A percentile compares a stretch with the other conserved stretches of the same genome.
phyloP scores from a whole-genome alignment of 768 basidiomycete species.

The Galerina marginata region DNA sequence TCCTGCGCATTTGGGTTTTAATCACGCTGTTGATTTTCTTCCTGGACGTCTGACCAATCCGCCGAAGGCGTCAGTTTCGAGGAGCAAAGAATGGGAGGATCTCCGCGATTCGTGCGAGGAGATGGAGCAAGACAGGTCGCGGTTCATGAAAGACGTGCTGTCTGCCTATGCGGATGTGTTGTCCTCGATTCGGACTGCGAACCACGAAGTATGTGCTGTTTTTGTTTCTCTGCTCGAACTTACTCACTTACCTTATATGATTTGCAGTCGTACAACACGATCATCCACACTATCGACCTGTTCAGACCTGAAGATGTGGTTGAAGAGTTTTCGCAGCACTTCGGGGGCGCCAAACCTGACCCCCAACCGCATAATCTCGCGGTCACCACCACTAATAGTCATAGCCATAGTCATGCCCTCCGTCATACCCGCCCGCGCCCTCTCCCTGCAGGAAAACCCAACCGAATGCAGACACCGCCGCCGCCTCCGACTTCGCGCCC shows the following conservation, averaged over 20 bases:
- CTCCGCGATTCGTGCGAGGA: constrained; percentile 20
- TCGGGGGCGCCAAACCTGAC: not conserved
- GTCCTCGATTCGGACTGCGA: constrained; percentile 11
- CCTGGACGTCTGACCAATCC: not conserved
- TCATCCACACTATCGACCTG: constrained; percentile 15
- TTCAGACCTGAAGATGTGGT: constrained; percentile 22
- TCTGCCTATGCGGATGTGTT: constrained; percentile 17
- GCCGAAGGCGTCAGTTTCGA: not conserved
- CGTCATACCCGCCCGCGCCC: too few relatives aligned
- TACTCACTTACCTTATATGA: not conserved
- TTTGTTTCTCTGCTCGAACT: not conserved
- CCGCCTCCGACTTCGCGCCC: too few relatives aligned
- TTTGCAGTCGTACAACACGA: constrained; percentile 19
- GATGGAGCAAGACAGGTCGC: constrained; percentile 17
- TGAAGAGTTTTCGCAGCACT: constrained; percentile 17
- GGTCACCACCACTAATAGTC: too few relatives aligned
- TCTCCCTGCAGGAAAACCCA: too few relatives aligned
- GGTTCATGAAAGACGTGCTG: constrained; percentile 20
- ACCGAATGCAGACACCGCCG: too few relatives aligned
- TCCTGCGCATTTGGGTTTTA: not conserved
- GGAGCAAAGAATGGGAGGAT: constrained; percentile 15
- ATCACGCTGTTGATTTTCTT: not conserved
- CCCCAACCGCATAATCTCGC: too few relatives aligned
- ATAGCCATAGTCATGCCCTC: too few relatives aligned
- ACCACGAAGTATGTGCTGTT: constrained; percentile 15